Percentiles rank a stretch among this genome's conserved stretches.
These are phyloP conservation scores for Thinopyrum obtusiflorum DNA, from an alignment of 202 grass and related monocot species.

Conservation along the genomic window DNA sequence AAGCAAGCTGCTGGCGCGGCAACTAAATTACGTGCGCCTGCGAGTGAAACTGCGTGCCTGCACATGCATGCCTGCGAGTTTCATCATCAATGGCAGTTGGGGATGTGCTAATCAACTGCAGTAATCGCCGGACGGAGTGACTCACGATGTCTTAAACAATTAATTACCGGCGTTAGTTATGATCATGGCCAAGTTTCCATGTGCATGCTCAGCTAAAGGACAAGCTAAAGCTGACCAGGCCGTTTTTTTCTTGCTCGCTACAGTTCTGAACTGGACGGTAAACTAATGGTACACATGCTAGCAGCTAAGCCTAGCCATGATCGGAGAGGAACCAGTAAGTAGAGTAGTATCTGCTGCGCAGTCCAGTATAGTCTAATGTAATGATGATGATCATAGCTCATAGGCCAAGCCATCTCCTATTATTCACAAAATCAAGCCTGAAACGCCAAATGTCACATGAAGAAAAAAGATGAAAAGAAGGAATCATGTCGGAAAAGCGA, in stretches of 20 bases:
- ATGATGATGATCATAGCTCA: not conserved
- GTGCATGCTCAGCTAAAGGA: conserved; percentile 25
- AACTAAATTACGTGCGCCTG: not conserved
- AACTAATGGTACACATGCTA: not conserved
- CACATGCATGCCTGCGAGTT: conserved; percentile 28
- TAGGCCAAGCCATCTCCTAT: not conserved
- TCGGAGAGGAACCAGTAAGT: too few relatives aligned
- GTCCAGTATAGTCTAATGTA: not conserved
- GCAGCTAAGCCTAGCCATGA: not conserved
- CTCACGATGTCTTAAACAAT: conserved; percentile 34
- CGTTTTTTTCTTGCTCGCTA: conserved; percentile 5
- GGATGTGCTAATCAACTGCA: conserved; percentile 14
- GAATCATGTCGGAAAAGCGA: conserved; percentile 5
- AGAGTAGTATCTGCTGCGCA: too few relatives aligned
- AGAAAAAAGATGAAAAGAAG: not conserved
- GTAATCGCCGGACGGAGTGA: not conserved
- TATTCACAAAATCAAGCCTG: not conserved
- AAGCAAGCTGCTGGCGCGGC: not conserved
- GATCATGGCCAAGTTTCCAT: not conserved
- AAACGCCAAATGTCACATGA: not conserved
- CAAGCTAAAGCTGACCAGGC: conserved; percentile 20
- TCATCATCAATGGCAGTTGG: conserved; percentile 12
- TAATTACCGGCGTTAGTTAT: not conserved
- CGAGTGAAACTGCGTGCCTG: not conserved
- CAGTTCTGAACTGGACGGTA: not conserved